Evolutionary conservation across 2,329 filamentous ascomycete genomes (phyloP).

Genomic region (Thermothelomyces thermophilus): DNA sequence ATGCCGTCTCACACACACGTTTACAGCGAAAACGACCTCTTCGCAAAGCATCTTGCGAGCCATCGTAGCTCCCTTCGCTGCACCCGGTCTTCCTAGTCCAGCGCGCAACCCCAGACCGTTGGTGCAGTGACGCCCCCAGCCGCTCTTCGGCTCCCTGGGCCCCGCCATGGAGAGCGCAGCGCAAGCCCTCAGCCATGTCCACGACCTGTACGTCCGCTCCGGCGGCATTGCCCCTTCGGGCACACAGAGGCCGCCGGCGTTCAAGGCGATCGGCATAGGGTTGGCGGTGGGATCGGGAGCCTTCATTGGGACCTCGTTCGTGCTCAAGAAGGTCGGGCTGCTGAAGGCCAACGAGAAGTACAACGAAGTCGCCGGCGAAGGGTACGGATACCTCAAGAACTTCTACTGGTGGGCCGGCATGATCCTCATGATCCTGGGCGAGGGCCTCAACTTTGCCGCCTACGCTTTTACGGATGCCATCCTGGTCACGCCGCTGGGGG

Average conservation of each 20-base stretch:
- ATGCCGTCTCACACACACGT: slow-evolving; percentile 8
- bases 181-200: slow-evolving; percentile 28
- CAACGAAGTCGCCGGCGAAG: slow-evolving; percentile 89
- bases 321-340: slow-evolving; percentile 88
- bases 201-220: slow-evolving; percentile 39
- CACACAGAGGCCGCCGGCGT: slow-evolving; percentile 45
- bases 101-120: not conserved
- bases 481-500: slow-evolving; percentile 84
- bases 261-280: slow-evolving; percentile 80
- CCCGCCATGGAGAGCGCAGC: slow-evolving; percentile 27
- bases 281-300: slow-evolving; percentile 80
- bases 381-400: slow-evolving; percentile 96
- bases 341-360: slow-evolving; percentile 94
- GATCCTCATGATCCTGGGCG: slow-evolving; percentile 93
- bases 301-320: slow-evolving; percentile 93
- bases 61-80: not conserved
- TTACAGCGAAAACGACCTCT: not conserved
- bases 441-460: slow-evolving; percentile 94
- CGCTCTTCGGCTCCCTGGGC: slow-evolving; percentile 18
- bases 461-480: slow-evolving; percentile 97
- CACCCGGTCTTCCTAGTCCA: not conserved
- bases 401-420: slow-evolving; percentile 92
- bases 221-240: slow-evolving; percentile 22
- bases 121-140: slow-evolving; percentile 14
- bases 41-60: not conserved